Percentiles rank a stretch among this genome's conserved stretches.
These are phyloP conservation scores for Rhododendron molle DNA, from an alignment of 148 eudicot genomes.

Conservation along the genomic window DNA sequence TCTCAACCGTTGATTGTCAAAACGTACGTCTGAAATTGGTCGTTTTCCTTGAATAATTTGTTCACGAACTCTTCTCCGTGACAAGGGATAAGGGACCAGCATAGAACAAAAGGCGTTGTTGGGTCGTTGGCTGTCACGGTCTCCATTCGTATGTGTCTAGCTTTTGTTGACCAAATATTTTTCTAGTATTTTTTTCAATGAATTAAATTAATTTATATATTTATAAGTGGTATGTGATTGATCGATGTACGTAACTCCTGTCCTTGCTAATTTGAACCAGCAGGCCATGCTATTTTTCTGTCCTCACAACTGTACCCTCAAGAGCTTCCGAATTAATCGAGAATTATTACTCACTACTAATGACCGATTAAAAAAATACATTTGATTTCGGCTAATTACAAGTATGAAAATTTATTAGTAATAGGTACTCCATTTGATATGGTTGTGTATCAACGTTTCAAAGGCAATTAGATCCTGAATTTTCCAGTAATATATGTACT, in stretches of 20 bases:
- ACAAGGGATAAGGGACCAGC: neutral
- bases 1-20: too few relatives aligned
- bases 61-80: too few relatives aligned
- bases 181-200: neutral
- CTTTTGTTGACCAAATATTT: neutral
- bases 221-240: neutral
- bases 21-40: too few relatives aligned
- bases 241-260: neutral
- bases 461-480: neutral
- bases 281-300: neutral
- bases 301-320: neutral
- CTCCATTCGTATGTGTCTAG: neutral
- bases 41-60: too few relatives aligned
- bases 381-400: too few relatives aligned
- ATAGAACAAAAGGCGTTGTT: neutral
- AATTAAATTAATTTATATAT: neutral
- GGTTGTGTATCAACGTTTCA: too few relatives aligned
- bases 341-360: too few relatives aligned
- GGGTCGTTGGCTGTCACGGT: neutral
- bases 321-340: neutral
- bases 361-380: too few relatives aligned
- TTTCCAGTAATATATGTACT: too few relatives aligned
- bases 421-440: too few relatives aligned
- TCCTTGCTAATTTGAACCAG: neutral
- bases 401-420: too few relatives aligned